Evolutionary conservation across 2,329 filamentous ascomycete species (phyloP), one percentile per base, ranked within the genome.

Genomic region (Claviceps sp.): DNA sequence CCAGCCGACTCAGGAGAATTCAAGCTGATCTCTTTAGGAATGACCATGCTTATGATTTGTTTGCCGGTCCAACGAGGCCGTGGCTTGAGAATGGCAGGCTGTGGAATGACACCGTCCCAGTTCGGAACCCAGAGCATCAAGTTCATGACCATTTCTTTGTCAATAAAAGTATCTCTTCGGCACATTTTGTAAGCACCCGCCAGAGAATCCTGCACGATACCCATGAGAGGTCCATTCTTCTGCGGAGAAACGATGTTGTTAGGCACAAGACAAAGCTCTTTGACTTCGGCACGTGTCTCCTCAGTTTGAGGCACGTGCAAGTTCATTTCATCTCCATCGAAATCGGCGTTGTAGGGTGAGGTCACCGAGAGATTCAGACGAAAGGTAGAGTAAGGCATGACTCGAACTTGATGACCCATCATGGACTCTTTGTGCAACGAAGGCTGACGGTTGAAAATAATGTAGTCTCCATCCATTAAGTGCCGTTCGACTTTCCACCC

Each of bases 291-390:
- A 55, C 93, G 86, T 38, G 94, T 94, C 69, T 99, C 94, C 65
- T 98, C 90, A 40, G 87, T 93, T 65, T 99, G 93, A 4, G 93
- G 94, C 50, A 98, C 94, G 78, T 99, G 93, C 72, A 99, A 81
- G 66, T 99, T 99, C 93, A 99, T 99, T 71, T 99, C 93, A 68
- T 98, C 93, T 72, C 93, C 93, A 65, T 98, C 93, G 72, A 98
- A 98, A 87, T 98, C 93, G 61, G 93, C 93, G 73, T 99, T 99
- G 76, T 99, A 99, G 0, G 93, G 93, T 30, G 90, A 95, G 0
- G 94, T 98, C 64, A 98, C 93, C 0, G 93, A 98, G 60, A 98
- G 70, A 64, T 99, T 99, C 47, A 99, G 79, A 57, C 93, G 85
- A 76, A 99, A 99, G 1, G 93, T 99, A 5, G 93, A 98, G 69